These are phyloP conservation scores for Ceratobasidium sp. DNA, from an alignment of 1,284 basidiomycete genomes.

Conservation along the genomic window DNA sequence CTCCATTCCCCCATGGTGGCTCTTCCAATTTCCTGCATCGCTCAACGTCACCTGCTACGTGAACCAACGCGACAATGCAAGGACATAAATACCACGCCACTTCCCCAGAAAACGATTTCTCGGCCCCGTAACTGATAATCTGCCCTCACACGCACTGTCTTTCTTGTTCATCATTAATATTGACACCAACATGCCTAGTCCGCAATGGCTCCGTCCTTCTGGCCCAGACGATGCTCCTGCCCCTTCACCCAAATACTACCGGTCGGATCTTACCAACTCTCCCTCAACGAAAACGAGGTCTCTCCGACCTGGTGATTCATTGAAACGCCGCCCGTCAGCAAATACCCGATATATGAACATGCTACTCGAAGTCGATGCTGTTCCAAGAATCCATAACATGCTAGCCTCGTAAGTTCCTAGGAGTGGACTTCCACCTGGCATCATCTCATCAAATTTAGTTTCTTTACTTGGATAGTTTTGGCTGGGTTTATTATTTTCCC, in stretches of 20 bases:
- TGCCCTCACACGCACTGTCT: neutral
- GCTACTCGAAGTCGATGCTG: slow-evolving; percentile 57
- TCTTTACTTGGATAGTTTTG: slow-evolving; percentile 65
- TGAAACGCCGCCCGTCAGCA: slow-evolving; percentile 19
- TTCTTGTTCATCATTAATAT: neutral
- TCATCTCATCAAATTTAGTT: slow-evolving; percentile 41
- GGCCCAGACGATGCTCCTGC: neutral
- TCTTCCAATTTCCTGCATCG: too few relatives aligned
- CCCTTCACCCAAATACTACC: neutral
- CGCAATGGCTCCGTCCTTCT: neutral
- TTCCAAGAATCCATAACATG: slow-evolving; percentile 56
- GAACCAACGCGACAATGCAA: too few relatives aligned
- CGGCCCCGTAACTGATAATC: neutral
- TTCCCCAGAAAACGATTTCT: neutral
- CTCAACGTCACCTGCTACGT: neutral
- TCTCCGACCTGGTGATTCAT: neutral
- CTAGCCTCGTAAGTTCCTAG: slow-evolving; percentile 47
- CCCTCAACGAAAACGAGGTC: neutral
- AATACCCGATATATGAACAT: slow-evolving; percentile 57
- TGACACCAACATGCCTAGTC: neutral
- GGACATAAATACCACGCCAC: too few relatives aligned
- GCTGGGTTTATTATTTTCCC: slow-evolving; percentile 66
- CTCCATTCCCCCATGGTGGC: neutral
- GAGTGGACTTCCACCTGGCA: neutral
- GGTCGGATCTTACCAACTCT: neutral